These are phyloP conservation scores for Thozetella sp. DNA, from an alignment of 495 filamentous ascomycete genomes.

Conservation along the genomic window DNA sequence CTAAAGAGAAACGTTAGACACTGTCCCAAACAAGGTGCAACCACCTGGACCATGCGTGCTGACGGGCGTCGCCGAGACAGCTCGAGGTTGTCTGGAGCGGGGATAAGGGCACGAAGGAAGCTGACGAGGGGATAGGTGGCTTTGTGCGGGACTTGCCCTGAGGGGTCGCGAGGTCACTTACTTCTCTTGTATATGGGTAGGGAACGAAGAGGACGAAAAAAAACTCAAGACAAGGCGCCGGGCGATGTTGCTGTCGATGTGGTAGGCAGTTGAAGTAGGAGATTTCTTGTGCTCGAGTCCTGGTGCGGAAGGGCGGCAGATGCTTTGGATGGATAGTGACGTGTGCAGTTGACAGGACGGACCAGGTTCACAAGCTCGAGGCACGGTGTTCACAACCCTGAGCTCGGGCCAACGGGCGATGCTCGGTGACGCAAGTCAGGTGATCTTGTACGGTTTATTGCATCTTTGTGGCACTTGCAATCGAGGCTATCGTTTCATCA, in stretches of 20 bases:
- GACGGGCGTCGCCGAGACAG: conserved; percentile 22
- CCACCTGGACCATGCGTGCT: conserved; percentile 19
- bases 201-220: neutral
- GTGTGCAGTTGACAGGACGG: conserved; percentile 25
- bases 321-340: conserved; percentile 31
- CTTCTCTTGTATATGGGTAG: too few relatives aligned
- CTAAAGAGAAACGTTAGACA: neutral
- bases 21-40: conserved; percentile 10
- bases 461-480: neutral
- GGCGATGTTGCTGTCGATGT: too few relatives aligned
- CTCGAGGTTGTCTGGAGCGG: conserved; percentile 17
- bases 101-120: too few relatives aligned
- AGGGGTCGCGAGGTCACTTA: neutral
- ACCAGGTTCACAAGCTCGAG: conserved; percentile 22
- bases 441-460: conserved; percentile 5
- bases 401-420: conserved; percentile 13
- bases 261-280: conserved; percentile 4
- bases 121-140: neutral
- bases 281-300: conserved; percentile 4
- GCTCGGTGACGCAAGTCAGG: conserved; percentile 12
- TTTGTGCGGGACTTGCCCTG: too few relatives aligned
- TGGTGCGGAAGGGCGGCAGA: conserved; percentile 12
- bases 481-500: too few relatives aligned
- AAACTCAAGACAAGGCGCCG: too few relatives aligned
- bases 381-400: conserved; percentile 5